phyloP scores from a whole-genome alignment of 208 protist species.

The Wallacemonas sp. region DNA sequence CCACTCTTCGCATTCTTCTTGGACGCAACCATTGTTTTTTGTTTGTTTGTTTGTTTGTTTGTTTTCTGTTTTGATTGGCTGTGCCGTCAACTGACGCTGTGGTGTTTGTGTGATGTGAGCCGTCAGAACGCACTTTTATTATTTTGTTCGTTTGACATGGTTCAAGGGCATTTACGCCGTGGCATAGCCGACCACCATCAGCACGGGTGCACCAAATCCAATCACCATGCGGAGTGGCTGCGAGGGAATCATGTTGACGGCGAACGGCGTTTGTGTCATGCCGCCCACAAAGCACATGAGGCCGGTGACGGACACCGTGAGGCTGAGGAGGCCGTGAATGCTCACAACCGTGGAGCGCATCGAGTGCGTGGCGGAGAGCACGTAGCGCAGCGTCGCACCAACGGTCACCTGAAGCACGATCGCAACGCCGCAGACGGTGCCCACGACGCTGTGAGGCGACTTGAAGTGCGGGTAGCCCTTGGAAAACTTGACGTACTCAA shows the following conservation, averaged over 20 bases:
- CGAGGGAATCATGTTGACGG: slow-evolving; percentile 25
- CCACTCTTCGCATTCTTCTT: background rate
- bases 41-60: background rate
- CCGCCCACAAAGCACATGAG: slow-evolving; percentile 33
- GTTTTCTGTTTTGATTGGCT: background rate
- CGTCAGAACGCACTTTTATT: too few species aligned
- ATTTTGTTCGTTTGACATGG: too few species aligned
- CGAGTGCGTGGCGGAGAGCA: slow-evolving; percentile 8
- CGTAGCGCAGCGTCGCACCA: slow-evolving; percentile 30
- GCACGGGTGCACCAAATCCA: slow-evolving; percentile 3
- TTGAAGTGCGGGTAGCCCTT: slow-evolving; percentile 38
- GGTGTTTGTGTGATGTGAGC: background rate
- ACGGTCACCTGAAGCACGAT: slow-evolving; percentile 40
- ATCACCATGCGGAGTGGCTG: slow-evolving; percentile 13
- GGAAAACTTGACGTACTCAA: slow-evolving; percentile 61
- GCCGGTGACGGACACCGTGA: slow-evolving; percentile 24
- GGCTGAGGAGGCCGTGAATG: slow-evolving; percentile 25
- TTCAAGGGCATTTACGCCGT: too few species aligned
- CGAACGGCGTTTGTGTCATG: slow-evolving; percentile 27
- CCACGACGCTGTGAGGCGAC: slow-evolving; percentile 47
- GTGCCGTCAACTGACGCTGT: slow-evolving; percentile 4
- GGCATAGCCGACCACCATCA: slow-evolving; percentile 13
- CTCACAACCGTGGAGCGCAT: slow-evolving; percentile 1
- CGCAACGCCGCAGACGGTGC: slow-evolving; percentile 23
- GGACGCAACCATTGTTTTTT: slow-evolving; percentile 6